phyloP scores from a whole-genome alignment of 371 early-diverging fungal species.

The Mucor indicus region DNA sequence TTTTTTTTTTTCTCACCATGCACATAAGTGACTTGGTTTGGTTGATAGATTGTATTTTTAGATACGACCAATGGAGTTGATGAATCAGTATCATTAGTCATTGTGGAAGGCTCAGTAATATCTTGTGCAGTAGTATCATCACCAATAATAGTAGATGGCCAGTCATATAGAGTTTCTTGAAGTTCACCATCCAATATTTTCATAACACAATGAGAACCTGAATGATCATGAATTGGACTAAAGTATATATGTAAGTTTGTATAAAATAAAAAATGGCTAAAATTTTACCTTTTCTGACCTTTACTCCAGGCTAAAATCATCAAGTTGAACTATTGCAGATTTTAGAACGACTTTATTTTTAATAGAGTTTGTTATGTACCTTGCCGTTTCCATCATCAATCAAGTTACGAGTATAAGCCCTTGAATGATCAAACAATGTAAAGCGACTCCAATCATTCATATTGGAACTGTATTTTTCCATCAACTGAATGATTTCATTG shows the following conservation, averaged over 20 bases:
- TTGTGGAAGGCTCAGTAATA: neutral
- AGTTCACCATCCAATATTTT: constrained; percentile 87
- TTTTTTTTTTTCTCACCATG: constrained; percentile 66
- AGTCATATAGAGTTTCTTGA: constrained; percentile 76
- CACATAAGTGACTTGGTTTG: constrained; percentile 84
- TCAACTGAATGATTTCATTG: constrained; percentile 54
- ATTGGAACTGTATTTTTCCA: constrained; percentile 65
- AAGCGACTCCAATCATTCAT: constrained; percentile 73
- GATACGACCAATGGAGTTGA: constrained; percentile 20
- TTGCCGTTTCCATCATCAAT: constrained; percentile 92
- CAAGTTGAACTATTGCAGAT: constrained; percentile 69
- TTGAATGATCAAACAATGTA: constrained; percentile 73
- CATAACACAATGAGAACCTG: constrained; percentile 93
- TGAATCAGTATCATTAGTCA: neutral
- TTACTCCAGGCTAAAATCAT: constrained; percentile 90
- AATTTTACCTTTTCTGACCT: constrained; percentile 62
- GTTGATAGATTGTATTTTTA: constrained; percentile 41
- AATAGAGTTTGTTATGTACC: constrained; percentile 18
- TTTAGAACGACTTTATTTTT: neutral
- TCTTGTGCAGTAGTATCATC: constrained; percentile 12
- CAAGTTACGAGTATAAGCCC: constrained; percentile 80
- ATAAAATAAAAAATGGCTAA: constrained; percentile 4
- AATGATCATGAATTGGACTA: constrained; percentile 93
- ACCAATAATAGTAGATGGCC: constrained; percentile 53
- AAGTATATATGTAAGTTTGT: neutral